Evolutionary conservation across 805 yeast species (phyloP).

Genomic region (Suhomyces xylopsoci): DNA sequence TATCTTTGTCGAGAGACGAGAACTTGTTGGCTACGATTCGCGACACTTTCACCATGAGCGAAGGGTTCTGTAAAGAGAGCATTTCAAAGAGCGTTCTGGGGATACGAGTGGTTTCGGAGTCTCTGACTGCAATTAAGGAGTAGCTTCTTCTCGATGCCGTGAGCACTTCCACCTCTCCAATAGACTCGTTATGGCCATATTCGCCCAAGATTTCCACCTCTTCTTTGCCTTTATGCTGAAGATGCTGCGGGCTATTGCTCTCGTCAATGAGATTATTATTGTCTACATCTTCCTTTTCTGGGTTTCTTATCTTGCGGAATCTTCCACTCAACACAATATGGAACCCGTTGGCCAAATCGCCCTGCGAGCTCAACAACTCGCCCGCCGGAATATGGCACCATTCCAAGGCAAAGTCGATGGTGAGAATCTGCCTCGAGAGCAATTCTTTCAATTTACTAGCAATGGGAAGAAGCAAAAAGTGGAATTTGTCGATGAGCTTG

Average conservation of each 20-base stretch:
- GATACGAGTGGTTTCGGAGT: constrained; percentile 88
- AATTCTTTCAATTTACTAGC: constrained; percentile 71
- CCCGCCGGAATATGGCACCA: constrained; percentile 95
- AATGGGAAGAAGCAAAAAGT: constrained; percentile 69
- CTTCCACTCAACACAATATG: constrained; percentile 89
- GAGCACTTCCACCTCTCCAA: constrained; percentile 93
- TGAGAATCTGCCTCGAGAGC: constrained; percentile 62
- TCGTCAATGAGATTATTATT: constrained; percentile 20
- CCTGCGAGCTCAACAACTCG: constrained; percentile 71
- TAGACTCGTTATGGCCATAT: constrained; percentile 89
- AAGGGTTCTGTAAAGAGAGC: constrained; percentile 78
- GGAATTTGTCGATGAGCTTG: constrained; percentile 67
- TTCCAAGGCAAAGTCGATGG: constrained; percentile 87
- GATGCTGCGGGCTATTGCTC: constrained; percentile 4
- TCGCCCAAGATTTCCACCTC: constrained; percentile 55
- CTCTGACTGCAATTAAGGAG: constrained; percentile 82
- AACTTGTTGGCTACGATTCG: constrained; percentile 68
- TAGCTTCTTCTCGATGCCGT: constrained; percentile 70
- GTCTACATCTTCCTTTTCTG: constrained; percentile 1
- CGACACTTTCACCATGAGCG: constrained; percentile 86
- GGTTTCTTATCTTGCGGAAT: constrained; percentile 55
- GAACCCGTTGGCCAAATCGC: constrained; percentile 85
- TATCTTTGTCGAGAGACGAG: neutral
- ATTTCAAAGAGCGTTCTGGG: constrained; percentile 88
- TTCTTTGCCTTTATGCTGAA: neutral